Conservation (phyloP, 768 basidiomycete genomes). For the Phaeotremella fagi region DNA sequence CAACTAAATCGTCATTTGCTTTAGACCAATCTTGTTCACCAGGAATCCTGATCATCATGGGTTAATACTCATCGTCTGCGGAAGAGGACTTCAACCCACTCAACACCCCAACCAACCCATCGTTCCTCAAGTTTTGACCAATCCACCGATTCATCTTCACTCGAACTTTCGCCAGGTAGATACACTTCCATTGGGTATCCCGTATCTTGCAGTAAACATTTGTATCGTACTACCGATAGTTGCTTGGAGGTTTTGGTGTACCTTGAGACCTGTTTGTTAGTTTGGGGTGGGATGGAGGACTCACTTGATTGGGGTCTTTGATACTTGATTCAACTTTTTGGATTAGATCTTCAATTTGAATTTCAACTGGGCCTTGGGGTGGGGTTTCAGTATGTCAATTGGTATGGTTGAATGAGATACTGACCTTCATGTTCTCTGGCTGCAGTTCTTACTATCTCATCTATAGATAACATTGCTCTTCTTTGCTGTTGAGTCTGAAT, state of each 20-base stretch:
- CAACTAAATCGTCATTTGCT: neutral
- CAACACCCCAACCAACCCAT: slow-evolving; percentile 46
- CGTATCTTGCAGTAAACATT: slow-evolving; percentile 46
- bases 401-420: neutral
- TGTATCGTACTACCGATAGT: slow-evolving; percentile 36
- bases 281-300: neutral
- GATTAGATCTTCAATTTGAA: neutral
- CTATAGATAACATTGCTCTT: slow-evolving; percentile 9
- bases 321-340: neutral
- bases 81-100: slow-evolving; percentile 29
- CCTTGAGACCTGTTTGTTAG: slow-evolving; percentile 8
- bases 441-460: slow-evolving; percentile 19
- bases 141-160: slow-evolving; percentile 16
- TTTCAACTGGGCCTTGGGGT: too few species aligned
- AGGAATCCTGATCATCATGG: slow-evolving; percentile 28
- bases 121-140: slow-evolving; percentile 39
- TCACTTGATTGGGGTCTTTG: neutral
- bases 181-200: slow-evolving; percentile 47
- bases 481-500: too few species aligned
- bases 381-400: too few species aligned
- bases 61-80: neutral
- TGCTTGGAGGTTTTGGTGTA: slow-evolving; percentile 7
- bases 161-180: slow-evolving; percentile 16
- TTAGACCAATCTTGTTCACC: slow-evolving; percentile 35
- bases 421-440: slow-evolving; percentile 20